These are phyloP conservation scores for Solanum infundibuliforme DNA, from an alignment of 257 asterid species.

Conservation along the genomic window DNA sequence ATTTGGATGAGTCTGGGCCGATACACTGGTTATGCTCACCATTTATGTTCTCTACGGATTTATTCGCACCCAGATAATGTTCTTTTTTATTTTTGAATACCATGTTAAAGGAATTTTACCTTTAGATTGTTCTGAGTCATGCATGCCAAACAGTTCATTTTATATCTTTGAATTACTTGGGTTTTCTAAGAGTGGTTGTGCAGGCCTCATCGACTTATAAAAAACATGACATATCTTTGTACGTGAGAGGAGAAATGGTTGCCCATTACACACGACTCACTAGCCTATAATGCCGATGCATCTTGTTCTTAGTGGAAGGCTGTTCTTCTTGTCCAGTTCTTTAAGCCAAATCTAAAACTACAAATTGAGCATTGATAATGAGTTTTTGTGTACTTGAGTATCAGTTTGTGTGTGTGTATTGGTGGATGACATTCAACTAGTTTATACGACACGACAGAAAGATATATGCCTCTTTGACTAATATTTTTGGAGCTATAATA, in stretches of 20 bases:
- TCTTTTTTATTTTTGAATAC: neutral
- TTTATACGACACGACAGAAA: neutral
- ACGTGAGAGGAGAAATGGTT: neutral
- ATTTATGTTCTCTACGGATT: slow-evolving; percentile 76
- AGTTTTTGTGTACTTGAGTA: neutral
- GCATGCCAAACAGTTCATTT: neutral
- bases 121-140: neutral
- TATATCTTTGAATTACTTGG: neutral
- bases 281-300: neutral
- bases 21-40: slow-evolving; percentile 45
- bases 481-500: neutral
- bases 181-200: neutral
- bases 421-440: neutral
- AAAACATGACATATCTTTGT: neutral
- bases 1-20: slow-evolving; percentile 61
- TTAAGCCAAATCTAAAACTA: neutral
- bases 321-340: neutral
- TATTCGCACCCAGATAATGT: slow-evolving; percentile 61
- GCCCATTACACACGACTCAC: neutral
- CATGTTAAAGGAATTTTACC: neutral
- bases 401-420: neutral
- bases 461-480: neutral
- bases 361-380: neutral
- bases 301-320: neutral
- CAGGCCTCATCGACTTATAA: neutral